Evolutionary conservation across 108 stramenopile genomes (phyloP).

Genomic region (Cyclostephanos tholiformis): DNA sequence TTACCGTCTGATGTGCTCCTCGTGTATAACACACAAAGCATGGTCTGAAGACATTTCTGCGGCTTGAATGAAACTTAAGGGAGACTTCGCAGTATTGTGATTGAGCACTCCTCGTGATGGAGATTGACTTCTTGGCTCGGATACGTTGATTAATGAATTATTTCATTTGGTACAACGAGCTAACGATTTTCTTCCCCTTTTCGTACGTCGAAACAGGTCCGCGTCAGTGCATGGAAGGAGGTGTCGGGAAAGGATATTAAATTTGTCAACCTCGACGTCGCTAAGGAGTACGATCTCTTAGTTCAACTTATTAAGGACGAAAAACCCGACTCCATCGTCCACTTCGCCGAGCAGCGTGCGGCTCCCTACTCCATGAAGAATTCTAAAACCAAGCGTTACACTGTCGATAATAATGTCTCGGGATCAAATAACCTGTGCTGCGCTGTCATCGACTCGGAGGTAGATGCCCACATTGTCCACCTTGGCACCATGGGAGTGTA

Average conservation of each 20-base stretch:
- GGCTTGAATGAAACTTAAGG: slow-evolving; percentile 48
- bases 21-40: slow-evolving; percentile 9
- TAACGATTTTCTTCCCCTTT: slow-evolving; percentile 1
- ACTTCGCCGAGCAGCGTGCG: slow-evolving; percentile 98
- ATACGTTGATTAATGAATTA: slow-evolving; percentile 4
- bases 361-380: slow-evolving; percentile 97
- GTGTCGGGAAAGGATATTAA: slow-evolving; percentile 90
- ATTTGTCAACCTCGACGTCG: slow-evolving; percentile 93
- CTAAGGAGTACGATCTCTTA: slow-evolving; percentile 94
- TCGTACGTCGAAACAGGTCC: slow-evolving; percentile 51
- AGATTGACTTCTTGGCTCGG: neutral
- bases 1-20: slow-evolving; percentile 42
- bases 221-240: slow-evolving; percentile 93
- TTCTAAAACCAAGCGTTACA: slow-evolving; percentile 95
- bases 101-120: neutral
- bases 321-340: slow-evolving; percentile 94
- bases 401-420: slow-evolving; percentile 96
- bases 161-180: slow-evolving; percentile 4
- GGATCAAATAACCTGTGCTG: slow-evolving; percentile 97
- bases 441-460: slow-evolving; percentile 93
- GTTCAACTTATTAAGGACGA: slow-evolving; percentile 92
- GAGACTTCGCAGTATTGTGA: neutral
- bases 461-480: slow-evolving; percentile 97
- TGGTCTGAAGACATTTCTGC: slow-evolving; percentile 46
- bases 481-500: slow-evolving; percentile 99